Base-by-base conservation (phyloP, 768 basidiomycete species). In the Boletus reticulatus region DNA sequence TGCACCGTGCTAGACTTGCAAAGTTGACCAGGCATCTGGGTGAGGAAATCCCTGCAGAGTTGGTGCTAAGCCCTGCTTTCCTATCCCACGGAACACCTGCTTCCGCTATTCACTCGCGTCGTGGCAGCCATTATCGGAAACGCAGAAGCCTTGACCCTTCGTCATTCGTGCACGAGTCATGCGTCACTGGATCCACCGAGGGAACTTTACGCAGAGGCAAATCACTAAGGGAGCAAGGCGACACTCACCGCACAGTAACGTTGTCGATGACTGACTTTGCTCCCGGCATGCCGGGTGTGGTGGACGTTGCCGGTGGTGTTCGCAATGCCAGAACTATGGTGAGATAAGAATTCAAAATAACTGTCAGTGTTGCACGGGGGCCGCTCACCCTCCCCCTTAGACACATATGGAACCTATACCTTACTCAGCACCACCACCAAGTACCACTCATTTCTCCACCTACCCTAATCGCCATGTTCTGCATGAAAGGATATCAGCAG, bases 1-100 rank as follows among this genome's bases (percentile, higher is more conserved):
- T 68, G 10, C 61, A 65, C 43, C 72, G 70, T 38, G 64, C 65
- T 19, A 70, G 72, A 39, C 63, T 72, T 38, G 72, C 68, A 17
- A 77, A 75, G 62, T 63, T 77, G 50, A 65, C 72, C 9, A 72
- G 72, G 17, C 65, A 72, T 57, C 64, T 76, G 8, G 75, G 75
- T 44, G 73, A 76, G 57, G 65, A 72, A 48, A 69, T 76, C 43
- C 74, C 78, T 14, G 63, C 68, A 6, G 76, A 73, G 41, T 62
- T 78, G 49, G 52, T 72, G 27, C 56, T 64, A 48, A 50, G 36
- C 49, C 60, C 57, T 27, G 36, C 50, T 34, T 39, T 48, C 34
- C 20, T 41, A 48, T 51, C 55, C 27, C 43, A 44, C 9, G 39
- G 32, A 13, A 17, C 45, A 4, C 46, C 41, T 19, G 27, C 3